These are phyloP conservation scores for Puccinia novopanici DNA, from an alignment of 1,284 basidiomycete species.

Conservation along the genomic window DNA sequence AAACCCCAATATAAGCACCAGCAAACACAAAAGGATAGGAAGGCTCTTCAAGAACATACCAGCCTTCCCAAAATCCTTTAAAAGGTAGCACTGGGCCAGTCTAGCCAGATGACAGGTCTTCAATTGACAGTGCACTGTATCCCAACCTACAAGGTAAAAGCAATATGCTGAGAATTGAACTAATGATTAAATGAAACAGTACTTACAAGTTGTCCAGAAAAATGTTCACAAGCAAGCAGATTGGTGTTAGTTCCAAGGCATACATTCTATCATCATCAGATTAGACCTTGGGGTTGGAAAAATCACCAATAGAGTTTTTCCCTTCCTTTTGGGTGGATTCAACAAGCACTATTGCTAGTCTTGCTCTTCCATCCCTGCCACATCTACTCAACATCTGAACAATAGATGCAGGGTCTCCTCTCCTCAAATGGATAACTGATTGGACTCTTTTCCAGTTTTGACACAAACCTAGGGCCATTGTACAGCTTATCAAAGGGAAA, in stretches of 20 bases:
- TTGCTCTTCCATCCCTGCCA: conserved; percentile 2
- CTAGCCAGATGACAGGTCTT: no score
- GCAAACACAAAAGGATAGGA: no score
- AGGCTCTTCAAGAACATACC: no score
- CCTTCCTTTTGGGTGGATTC: not conserved
- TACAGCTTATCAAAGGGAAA: not conserved
- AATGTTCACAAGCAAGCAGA: not conserved
- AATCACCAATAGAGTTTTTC: not conserved
- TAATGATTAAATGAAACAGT: not conserved
- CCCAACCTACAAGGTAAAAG: no score
- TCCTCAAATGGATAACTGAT: not conserved
- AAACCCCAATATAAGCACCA: no score
- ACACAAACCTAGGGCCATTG: conserved; percentile 13
- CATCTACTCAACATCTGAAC: not conserved
- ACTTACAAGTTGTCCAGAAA: not conserved
- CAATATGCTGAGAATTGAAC: no score
- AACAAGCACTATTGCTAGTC: not conserved
- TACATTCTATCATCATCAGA: not conserved
- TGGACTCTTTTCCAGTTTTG: conserved; percentile 24
- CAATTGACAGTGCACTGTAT: no score
- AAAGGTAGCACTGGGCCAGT: no score
- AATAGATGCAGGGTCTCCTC: not conserved
- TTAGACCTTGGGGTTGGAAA: not conserved
- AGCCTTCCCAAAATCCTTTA: no score
- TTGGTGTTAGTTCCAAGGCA: not conserved